Conservation (phyloP, 73 alveolate genomes). For the Tetrahymena thermophila region DNA sequence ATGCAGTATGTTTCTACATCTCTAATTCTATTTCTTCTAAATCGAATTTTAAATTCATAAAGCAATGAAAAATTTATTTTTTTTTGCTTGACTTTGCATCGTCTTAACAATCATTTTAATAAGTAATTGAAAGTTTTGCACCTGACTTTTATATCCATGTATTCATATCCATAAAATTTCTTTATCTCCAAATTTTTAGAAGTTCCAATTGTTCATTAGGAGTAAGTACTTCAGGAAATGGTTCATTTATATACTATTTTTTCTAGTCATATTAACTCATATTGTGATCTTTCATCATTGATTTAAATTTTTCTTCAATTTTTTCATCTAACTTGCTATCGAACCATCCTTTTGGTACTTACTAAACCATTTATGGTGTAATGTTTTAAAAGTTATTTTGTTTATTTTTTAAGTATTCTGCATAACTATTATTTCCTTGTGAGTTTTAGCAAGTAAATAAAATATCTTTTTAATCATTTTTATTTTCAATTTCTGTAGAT, state of each 20-base stretch:
- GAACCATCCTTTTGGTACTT: neutral
- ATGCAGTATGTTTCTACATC: neutral
- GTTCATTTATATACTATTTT: neutral
- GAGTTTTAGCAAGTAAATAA: neutral
- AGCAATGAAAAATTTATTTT: neutral
- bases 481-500: neutral
- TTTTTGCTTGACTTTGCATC: neutral
- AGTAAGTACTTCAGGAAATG: neutral
- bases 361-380: neutral
- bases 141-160: neutral
- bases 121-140: neutral
- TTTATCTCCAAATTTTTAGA: neutral
- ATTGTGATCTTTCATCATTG: neutral
- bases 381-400: neutral
- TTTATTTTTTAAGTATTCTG: neutral
- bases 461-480: neutral
- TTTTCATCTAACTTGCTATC: neutral
- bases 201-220: neutral
- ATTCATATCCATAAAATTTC: neutral
- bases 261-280: neutral
- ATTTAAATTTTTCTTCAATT: neutral
- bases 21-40: neutral
- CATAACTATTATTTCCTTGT: neutral
- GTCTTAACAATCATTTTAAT: neutral
- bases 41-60: neutral